Conservation (phyloP, 441 rosid species). For the Capsella rubella region DNA sequence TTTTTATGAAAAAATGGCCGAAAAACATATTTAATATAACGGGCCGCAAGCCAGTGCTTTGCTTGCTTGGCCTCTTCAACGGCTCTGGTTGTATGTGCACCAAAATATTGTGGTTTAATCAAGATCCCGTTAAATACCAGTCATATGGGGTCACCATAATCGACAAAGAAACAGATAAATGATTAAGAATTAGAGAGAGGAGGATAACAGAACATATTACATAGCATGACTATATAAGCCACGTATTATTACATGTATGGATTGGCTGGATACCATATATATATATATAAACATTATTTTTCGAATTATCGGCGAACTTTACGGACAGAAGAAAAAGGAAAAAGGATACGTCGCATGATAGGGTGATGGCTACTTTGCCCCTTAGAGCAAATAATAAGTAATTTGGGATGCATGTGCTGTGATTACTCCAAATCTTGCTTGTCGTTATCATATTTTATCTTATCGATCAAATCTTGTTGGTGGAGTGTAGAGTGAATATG, state of each 20-base stretch:
- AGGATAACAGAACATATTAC: neutral
- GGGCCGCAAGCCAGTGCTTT: no score
- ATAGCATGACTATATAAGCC: conserved; percentile 1
- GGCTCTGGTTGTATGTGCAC: neutral
- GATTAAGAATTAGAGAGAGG: neutral
- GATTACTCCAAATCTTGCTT: conserved; percentile 33
- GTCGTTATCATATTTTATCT: conserved; percentile 43
- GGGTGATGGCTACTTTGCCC: conserved; percentile 18
- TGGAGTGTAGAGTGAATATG: conserved; percentile 34
- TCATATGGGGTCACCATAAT: conserved; percentile 21
- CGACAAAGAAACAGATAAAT: neutral
- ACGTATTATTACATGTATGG: neutral
- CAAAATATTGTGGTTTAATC: neutral
- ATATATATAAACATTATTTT: neutral
- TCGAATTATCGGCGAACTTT: conserved; percentile 34
- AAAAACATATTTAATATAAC: no score
- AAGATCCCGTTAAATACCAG: conserved; percentile 26
- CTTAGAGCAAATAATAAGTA: neutral
- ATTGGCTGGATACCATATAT: conserved; percentile 27
- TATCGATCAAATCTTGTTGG: conserved; percentile 34
- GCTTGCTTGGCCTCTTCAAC: no score
- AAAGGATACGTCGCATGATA: conserved; percentile 22
- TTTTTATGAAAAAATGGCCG: no score
- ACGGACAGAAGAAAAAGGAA: conserved; percentile 28
- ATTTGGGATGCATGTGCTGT: conserved; percentile 43